Base-by-base conservation (phyloP, 192 early-diverging fungal species). In the Coemansia sp. region DNA sequence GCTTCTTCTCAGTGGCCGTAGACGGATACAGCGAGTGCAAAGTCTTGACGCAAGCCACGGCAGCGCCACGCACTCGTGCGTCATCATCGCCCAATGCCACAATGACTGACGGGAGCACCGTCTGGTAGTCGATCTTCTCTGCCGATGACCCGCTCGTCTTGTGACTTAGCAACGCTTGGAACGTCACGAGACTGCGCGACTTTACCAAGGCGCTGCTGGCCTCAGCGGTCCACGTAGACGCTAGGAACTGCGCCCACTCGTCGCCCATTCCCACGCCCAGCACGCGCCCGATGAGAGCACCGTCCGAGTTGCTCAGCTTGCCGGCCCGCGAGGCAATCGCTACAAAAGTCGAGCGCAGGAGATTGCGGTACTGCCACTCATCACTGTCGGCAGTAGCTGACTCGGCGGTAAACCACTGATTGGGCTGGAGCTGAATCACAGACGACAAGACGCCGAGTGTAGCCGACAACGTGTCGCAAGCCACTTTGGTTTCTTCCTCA, bases 51-150 rank as follows among this genome's bases (percentile, higher is more conserved):
- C 92, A 92, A 1, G 66, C 53, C 13, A 89, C 64, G 6, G 91
- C 91, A 4, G 83, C 73, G 4, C 79, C 72, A 34, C 95, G 92
- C 38, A 94, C 83, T 12, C 72, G 67, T 38, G 70, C 69, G 50
- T 84, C 65, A 7, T 65, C 63, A 70, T 90, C 84, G 11, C 64
- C 69, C 25, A 97, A 77, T 20, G 85, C 81, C 20, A 91, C 82
- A 18, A 97, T 64, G 20, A 97, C 64, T 0, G 86, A 72, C 8
- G 95, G 94, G 0, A 89, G 78, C 16, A 90, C 62, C 14, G 86
- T 72, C 69, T 92, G 90, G 70, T 86, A 90, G 55, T 92, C 90
- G 31, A 66, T 45, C 7, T n/a, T 20, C 7, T 69, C 64, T 12
- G 61, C 65, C 2, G 53, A 2, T 9, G 68, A 47, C 11, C 42